Evolutionary conservation across 345 rosid genomes (phyloP).

Genomic region (Passiflora organensis): DNA sequence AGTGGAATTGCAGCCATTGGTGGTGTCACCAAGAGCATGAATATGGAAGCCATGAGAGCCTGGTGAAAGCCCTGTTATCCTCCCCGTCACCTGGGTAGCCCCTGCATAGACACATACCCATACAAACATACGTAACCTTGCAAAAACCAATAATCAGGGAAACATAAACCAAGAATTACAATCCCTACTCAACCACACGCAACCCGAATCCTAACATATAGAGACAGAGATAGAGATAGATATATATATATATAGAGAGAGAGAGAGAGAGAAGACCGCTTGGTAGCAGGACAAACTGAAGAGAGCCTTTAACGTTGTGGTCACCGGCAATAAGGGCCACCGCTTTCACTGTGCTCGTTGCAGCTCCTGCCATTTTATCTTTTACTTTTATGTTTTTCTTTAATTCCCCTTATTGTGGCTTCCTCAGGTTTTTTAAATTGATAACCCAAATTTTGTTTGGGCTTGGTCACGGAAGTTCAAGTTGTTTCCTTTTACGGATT

Average conservation of each 20-base stretch:
- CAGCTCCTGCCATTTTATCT: constrained; percentile 44
- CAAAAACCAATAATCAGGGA: neutral
- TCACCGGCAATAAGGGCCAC: constrained; percentile 80
- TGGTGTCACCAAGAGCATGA: constrained; percentile 87
- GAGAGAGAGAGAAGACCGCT: constrained; percentile 42
- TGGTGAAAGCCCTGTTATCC: constrained; percentile 66
- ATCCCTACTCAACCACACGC: neutral
- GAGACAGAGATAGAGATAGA: too few species aligned
- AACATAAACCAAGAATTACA: neutral
- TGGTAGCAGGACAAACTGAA: constrained; percentile 56
- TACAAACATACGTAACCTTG: too few species aligned
- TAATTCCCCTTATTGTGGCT: too few species aligned
- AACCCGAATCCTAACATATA: too few species aligned
- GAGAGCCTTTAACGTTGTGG: constrained; percentile 51
- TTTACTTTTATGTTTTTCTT: too few species aligned
- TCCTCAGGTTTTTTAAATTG: too few species aligned
- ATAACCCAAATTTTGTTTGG: too few species aligned
- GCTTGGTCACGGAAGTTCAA: too few species aligned
- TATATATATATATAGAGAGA: neutral
- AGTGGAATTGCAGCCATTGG: constrained; percentile 96
- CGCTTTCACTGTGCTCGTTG: constrained; percentile 50
- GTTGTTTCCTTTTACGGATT: too few species aligned
- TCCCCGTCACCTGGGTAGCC: constrained; percentile 66
- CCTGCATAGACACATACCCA: constrained; percentile 53
- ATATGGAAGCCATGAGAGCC: constrained; percentile 90